A percentile compares a stretch with the other conserved stretches of the same genome.
These are phyloP conservation scores for Penicillium sp. DNA, from an alignment of 2,329 filamentous ascomycete species.

Conservation along the genomic window DNA sequence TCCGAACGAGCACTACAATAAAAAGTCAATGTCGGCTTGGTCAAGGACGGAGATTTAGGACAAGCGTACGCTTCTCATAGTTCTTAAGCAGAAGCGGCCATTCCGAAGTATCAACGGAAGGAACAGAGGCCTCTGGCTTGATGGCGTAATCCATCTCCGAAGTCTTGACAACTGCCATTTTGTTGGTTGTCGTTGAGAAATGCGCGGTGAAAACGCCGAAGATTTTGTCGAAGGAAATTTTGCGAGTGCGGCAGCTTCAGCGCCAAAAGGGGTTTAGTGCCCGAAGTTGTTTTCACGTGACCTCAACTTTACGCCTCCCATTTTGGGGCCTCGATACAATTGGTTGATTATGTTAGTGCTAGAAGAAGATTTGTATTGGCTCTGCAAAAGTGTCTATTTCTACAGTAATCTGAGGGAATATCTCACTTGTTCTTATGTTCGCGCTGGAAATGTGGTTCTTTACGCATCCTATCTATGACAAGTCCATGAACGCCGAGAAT, in stretches of 20 bases:
- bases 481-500: not conserved
- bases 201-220: constrained; percentile 23
- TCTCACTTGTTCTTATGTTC: not conserved
- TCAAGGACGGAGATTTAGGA: constrained; percentile 17
- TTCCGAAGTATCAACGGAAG: constrained; percentile 75
- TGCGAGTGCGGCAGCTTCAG: constrained; percentile 29
- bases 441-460: not conserved
- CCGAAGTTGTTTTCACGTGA: constrained; percentile 11
- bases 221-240: constrained; percentile 28
- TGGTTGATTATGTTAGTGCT: not conserved
- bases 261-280: constrained; percentile 20
- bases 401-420: not conserved
- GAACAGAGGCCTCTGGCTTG: constrained; percentile 81
- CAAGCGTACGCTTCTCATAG: constrained; percentile 77
- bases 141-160: constrained; percentile 75
- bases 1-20: constrained; percentile 71
- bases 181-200: constrained; percentile 21
- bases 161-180: constrained; percentile 50
- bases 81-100: constrained; percentile 96
- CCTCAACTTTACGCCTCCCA: constrained; percentile 2
- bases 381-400: no score
- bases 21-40: constrained; percentile 13
- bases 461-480: constrained; percentile 2
- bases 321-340: not conserved
- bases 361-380: not conserved